Evolutionary conservation across 1,284 basidiomycete genomes (phyloP), one percentile per base, ranked within the genome.

Genomic region (Rhodotorula sp.): DNA sequence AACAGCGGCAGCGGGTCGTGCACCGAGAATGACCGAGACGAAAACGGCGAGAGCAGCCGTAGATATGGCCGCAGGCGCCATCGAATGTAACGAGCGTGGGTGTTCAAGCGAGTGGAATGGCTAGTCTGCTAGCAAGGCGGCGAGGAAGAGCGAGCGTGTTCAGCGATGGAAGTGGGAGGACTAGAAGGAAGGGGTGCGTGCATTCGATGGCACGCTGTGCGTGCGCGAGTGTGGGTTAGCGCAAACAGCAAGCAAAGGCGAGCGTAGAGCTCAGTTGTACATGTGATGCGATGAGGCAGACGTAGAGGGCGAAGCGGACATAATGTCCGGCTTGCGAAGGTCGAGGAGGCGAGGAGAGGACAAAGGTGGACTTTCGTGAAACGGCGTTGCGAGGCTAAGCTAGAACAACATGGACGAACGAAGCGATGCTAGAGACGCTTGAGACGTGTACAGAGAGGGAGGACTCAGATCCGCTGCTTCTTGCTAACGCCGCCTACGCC

Each of bases 391-490:
- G 19, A 17, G 39, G 11, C 13, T 10, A 44, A 44, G 39, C 13
- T 44, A 44, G 39, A 44, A 44, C 39, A 44, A 44, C 39, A 44
- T 44, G 19, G 39, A 17, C 13, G 39, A 44, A 57, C 55, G n/a
- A 57, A 34, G 27, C 15, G 55, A 44, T 44, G 55, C n/a, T n/a
- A 8, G 27, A 24, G 55, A 20, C 44, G 24, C 24, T 29, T 22
- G 34, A 8, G 24, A 36, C 20, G 29, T 30, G 34, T 24, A 9
- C 30, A n/a, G 11, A 8, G 47, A 15, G 32, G 36, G 4, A 6
- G 9, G 7, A 15, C 6, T 62, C 36, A 70, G 48, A 62, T 54
- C 49, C 62, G 62, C 52, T 66, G 65, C 49, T 70, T 70, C 61
- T 70, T 70, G 36, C 32, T 56, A 5, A 48, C 46, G 22, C 58